Percentiles rank a stretch among this genome's conserved stretches.
Conservation (phyloP, 2,329 filamentous ascomycete genomes). For the Phyllosticta ampelicida region DNA sequence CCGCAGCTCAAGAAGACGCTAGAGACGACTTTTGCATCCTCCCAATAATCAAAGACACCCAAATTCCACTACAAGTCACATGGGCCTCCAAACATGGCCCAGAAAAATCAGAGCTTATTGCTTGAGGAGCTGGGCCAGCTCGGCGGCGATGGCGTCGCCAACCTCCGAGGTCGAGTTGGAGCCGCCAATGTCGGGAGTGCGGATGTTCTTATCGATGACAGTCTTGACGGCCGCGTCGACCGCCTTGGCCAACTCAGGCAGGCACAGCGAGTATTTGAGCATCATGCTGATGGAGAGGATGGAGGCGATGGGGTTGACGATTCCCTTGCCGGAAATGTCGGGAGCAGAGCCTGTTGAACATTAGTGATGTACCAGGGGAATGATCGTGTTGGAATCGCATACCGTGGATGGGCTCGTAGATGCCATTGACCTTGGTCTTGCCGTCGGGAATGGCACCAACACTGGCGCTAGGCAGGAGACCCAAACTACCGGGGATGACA, state of each 20-base stretch:
- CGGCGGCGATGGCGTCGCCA: constrained; percentile 69
- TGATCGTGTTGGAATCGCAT: constrained; percentile 18
- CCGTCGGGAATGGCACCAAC: constrained; percentile 79
- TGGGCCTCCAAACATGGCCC: not conserved
- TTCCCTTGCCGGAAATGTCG: constrained; percentile 82
- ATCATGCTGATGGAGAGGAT: constrained; percentile 93
- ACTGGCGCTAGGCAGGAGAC: constrained; percentile 78
- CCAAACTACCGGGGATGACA: constrained; percentile 84
- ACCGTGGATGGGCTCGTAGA: constrained; percentile 98
- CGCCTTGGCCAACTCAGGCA: constrained; percentile 63
- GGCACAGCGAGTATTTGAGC: constrained; percentile 81
- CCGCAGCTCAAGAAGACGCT: too few relatives aligned
- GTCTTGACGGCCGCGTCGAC: constrained; percentile 73
- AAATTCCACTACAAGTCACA: not conserved
- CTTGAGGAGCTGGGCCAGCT: constrained; percentile 57
- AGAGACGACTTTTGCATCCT: too few relatives aligned
- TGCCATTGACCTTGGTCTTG: constrained; percentile 76
- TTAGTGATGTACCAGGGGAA: constrained; percentile 9
- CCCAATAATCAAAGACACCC: not conserved
- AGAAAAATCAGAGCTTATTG: not conserved
- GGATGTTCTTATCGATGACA: constrained; percentile 67
- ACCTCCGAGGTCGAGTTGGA: constrained; percentile 61
- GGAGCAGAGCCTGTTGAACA: constrained; percentile 61
- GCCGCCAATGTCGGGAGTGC: constrained; percentile 80
- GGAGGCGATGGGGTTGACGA: constrained; percentile 86